Conservation (phyloP, 768 basidiomycete species). For the Pulveroboletus sp. region DNA sequence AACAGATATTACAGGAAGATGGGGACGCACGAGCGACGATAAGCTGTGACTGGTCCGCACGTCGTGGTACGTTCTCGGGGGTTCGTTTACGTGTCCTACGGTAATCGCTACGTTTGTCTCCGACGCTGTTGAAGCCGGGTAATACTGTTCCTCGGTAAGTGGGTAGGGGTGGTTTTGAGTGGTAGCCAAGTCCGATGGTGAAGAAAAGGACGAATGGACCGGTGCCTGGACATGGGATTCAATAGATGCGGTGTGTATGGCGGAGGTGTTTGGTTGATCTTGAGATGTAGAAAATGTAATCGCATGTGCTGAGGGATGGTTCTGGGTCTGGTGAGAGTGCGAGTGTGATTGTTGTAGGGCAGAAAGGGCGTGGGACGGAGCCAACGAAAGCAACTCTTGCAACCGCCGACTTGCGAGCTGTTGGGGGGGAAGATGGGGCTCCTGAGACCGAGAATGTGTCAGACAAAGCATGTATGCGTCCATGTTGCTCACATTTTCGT, state of each 20-base stretch:
- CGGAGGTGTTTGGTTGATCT: not conserved
- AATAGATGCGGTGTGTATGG: not conserved
- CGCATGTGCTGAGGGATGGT: not conserved
- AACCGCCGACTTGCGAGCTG: slow-evolving; percentile 19
- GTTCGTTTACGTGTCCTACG: slow-evolving; percentile 12
- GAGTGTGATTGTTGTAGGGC: not conserved
- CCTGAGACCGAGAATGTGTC: not conserved
- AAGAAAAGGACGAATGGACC: slow-evolving; percentile 3
- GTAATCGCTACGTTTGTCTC: slow-evolving; percentile 12
- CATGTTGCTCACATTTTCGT: slow-evolving; percentile 7
- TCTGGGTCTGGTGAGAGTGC: not conserved
- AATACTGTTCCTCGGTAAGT: slow-evolving; percentile 5
- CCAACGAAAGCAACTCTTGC: slow-evolving; percentile 21
- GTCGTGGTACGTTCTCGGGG: slow-evolving; percentile 10
- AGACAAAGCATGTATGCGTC: not conserved
- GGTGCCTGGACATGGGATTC: slow-evolving; percentile 1
- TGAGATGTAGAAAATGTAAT: not conserved
- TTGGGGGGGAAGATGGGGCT: slow-evolving; percentile 1
- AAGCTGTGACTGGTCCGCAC: slow-evolving; percentile 13
- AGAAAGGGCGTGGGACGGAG: slow-evolving; percentile 1
- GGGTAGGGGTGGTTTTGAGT: slow-evolving; percentile 1
- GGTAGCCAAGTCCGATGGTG: not conserved
- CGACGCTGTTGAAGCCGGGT: not conserved
- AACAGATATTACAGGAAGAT: not conserved
- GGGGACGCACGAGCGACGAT: slow-evolving; percentile 25